Base-by-base conservation (phyloP, 2,329 filamentous ascomycete species). In the Colletotrichum camelliae region DNA sequence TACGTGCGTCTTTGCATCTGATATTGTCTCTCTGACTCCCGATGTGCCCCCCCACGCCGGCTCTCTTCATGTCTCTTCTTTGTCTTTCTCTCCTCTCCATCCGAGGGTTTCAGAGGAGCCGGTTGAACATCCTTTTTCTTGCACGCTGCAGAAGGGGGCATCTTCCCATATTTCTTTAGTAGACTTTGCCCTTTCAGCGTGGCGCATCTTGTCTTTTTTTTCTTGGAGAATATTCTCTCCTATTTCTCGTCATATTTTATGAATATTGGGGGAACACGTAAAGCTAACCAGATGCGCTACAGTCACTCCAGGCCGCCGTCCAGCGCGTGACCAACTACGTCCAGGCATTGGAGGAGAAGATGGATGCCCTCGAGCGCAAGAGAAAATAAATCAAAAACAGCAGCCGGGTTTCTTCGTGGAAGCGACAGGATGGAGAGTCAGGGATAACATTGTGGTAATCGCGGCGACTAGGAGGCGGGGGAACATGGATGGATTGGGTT, bases 251-350 rank as follows among this genome's bases (percentile, higher is more conserved):
- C 4, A 27, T 27, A 27, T 27, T 27, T 1, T 1, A 27, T 27
- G 5, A 5, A 27, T 27, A 27, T 27, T 27, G 24, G 24, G 24
- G 24, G 24, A 27, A 27, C 24, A 27, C 5, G 7, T 21, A 33
- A 61, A 33, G 73, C 69, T 77, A 58, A 77, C 57, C 37, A 18
- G 21, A 4, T 43, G 13, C 33, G 4, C 5, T 13, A 7, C 79
- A 98, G 96, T 93, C 95, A 79, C 91, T 98, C 65, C 96, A 98
- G 90, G 90, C 93, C 66, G 95, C 96, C 65, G 96, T 98, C 73
- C 94, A 96, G 85, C 92, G 94, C 83, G 91, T 98, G 84, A 95
- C 95, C 86, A 91, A 91, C 78, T 97, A 98, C 84, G 93, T 98
- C 78, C 91, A 93, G 83, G 91, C 91, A 67, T 87, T 98, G 78